These are phyloP conservation scores for Flaveria brownii DNA, from an alignment of 129 eudicot genomes.

Conservation along the genomic window DNA sequence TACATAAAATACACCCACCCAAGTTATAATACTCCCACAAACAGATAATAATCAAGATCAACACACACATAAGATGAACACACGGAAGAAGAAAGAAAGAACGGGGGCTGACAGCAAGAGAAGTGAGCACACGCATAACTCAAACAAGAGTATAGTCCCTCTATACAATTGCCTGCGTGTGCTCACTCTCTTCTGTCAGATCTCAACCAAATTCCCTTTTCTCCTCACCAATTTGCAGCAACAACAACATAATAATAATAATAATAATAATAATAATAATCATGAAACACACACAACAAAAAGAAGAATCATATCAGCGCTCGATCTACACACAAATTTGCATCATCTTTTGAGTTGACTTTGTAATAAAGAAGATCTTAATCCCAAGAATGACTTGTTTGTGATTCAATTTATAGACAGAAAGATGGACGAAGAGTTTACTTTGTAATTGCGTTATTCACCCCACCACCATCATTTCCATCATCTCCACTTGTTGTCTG, in stretches of 20 bases:
- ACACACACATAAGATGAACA: background rate
- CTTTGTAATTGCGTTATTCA: slow-evolving; percentile 28
- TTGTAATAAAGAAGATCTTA: slow-evolving; percentile 13
- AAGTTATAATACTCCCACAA: background rate
- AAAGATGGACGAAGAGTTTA: slow-evolving; percentile 9
- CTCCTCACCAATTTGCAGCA: background rate
- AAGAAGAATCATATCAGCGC: too few relatives aligned
- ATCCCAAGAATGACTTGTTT: background rate
- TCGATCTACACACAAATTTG: background rate
- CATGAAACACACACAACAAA: background rate
- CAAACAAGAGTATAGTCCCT: slow-evolving; percentile 35
- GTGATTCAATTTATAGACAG: slow-evolving; percentile 22
- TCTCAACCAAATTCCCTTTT: slow-evolving; percentile 31
- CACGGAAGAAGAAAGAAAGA: slow-evolving; percentile 23
- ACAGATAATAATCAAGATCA: background rate
- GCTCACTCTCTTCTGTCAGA: slow-evolving; percentile 65
- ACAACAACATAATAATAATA: too few relatives aligned
- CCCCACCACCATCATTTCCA: slow-evolving; percentile 20
- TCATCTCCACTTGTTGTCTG: slow-evolving; percentile 34
- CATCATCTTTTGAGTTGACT: slow-evolving; percentile 17
- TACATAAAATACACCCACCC: slow-evolving; percentile 31
- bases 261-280: background rate
- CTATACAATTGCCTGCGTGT: slow-evolving; percentile 49
- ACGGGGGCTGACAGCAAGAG: slow-evolving; percentile 57
- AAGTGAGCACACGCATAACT: slow-evolving; percentile 56